Evolutionary conservation across 169 alveolate species (phyloP).

Genomic region (Cryptosporidium bovis): DNA sequence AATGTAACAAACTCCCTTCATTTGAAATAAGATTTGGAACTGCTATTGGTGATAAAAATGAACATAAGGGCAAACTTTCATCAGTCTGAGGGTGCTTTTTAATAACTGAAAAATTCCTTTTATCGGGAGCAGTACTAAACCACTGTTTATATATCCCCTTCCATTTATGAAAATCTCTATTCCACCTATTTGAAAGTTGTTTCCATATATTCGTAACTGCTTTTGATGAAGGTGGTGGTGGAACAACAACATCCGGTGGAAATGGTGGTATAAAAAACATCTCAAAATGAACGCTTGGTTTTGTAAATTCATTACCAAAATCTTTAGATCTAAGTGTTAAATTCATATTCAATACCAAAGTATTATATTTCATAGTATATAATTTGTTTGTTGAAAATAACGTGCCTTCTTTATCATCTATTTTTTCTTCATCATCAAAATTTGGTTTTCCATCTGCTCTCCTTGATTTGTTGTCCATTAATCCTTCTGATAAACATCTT

Average conservation of each 20-base stretch:
- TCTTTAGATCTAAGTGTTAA: constrained; percentile 72
- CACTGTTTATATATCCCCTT: constrained; percentile 82
- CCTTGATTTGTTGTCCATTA: constrained; percentile 14
- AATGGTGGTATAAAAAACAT: constrained; percentile 79
- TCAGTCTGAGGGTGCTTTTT: constrained; percentile 65
- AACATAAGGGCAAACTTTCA: constrained; percentile 73
- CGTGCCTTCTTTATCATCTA: constrained; percentile 7
- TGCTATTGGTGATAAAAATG: constrained; percentile 79
- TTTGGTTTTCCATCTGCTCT: constrained; percentile 77
- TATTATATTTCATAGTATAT: constrained; percentile 75
- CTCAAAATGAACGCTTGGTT: constrained; percentile 76
- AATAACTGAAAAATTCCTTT: constrained; percentile 55
- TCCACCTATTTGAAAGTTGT: constrained; percentile 82
- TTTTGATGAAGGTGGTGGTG: constrained; percentile 76
- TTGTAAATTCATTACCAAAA: constrained; percentile 68
- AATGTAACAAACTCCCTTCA: constrained; percentile 80
- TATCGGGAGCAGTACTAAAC: constrained; percentile 82
- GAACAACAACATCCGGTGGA: constrained; percentile 78
- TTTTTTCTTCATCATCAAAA: constrained; percentile 77
- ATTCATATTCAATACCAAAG: constrained; percentile 75
- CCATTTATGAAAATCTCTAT: constrained; percentile 82
- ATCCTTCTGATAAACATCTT: constrained; percentile 79
- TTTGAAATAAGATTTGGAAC: constrained; percentile 77
- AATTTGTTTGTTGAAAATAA: constrained; percentile 74
- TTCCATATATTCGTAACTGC: constrained; percentile 75